These are phyloP conservation scores for Trichoderma arundinaceum DNA, from an alignment of 2,329 filamentous ascomycete genomes.

Conservation along the genomic window DNA sequence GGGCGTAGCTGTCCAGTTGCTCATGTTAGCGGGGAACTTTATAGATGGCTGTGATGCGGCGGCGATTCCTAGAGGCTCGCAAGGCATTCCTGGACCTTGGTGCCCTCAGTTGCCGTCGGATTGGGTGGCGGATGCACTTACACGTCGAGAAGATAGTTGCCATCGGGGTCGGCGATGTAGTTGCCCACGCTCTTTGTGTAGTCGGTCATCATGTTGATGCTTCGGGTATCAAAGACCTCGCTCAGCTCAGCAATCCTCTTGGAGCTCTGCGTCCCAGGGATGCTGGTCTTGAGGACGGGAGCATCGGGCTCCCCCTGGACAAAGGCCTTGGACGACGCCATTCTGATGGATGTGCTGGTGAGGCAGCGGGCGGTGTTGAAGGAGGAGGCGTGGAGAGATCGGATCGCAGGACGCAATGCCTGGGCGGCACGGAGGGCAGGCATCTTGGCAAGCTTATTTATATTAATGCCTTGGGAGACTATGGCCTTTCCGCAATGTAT, in stretches of 20 bases:
- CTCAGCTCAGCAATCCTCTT: slow-evolving; percentile 72
- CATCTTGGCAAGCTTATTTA: slow-evolving; percentile 34
- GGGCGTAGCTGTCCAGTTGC: slow-evolving; percentile 69
- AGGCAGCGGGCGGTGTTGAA: slow-evolving; percentile 37
- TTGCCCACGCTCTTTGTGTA: slow-evolving; percentile 79
- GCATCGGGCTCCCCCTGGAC: slow-evolving; percentile 57
- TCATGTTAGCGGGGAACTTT: not conserved
- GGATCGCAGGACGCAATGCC: slow-evolving; percentile 32
- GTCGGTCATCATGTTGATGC: slow-evolving; percentile 81
- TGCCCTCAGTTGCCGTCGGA: no score
- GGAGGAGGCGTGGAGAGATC: slow-evolving; percentile 27
- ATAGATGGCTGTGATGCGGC: no score
- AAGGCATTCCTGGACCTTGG: no score
- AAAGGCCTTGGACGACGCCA: slow-evolving; percentile 48
- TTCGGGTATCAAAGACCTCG: slow-evolving; percentile 83
- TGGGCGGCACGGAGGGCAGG: slow-evolving; percentile 41
- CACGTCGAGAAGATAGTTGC: slow-evolving; percentile 75
- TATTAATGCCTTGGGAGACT: not conserved
- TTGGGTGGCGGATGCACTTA: slow-evolving; percentile 46
- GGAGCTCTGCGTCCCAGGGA: slow-evolving; percentile 78
- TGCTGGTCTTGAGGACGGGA: slow-evolving; percentile 61
- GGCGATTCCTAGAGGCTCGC: no score
- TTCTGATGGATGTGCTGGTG: slow-evolving; percentile 36
- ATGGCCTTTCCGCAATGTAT: no score
- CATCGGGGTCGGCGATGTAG: slow-evolving; percentile 76